Percentiles rank a stretch among this genome's conserved stretches.
Conservation (phyloP, 176 grass and related monocot genomes). For the Tuctoria greenei region DNA sequence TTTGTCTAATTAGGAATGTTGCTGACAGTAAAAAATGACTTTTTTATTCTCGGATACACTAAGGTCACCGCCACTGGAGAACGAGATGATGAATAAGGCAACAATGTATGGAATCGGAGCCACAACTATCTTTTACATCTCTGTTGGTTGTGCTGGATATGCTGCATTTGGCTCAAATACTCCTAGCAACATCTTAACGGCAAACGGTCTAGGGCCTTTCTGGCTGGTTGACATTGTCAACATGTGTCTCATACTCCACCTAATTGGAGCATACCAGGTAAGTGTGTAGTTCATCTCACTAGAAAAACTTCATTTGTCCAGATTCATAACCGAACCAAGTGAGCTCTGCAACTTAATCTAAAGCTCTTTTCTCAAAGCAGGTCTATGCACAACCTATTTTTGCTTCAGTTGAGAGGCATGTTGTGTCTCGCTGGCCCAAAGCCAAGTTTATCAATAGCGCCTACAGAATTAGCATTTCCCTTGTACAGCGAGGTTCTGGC, state of each 20-base stretch:
- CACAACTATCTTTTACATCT: conserved; percentile 76
- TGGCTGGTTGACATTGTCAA: conserved; percentile 78
- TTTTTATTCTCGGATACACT: conserved; percentile 56
- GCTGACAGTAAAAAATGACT: background rate
- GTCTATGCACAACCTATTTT: conserved; percentile 78
- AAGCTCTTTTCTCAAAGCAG: conserved; percentile 24
- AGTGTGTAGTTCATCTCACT: background rate
- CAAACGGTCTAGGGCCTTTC: conserved; percentile 52
- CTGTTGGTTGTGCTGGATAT: conserved; percentile 68
- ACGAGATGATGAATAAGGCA: conserved; percentile 81
- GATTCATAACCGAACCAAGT: background rate
- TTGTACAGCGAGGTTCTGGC: conserved; percentile 30
- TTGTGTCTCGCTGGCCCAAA: conserved; percentile 53
- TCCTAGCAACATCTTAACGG: conserved; percentile 75
- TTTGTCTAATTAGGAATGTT: background rate
- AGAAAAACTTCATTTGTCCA: background rate
- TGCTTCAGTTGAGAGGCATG: conserved; percentile 48
- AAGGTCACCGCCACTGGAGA: conserved; percentile 62
- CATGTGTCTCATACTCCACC: conserved; percentile 72
- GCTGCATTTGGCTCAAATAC: conserved; percentile 63
- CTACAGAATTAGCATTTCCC: conserved; percentile 49
- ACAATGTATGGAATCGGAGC: conserved; percentile 65
- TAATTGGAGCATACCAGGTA: conserved; percentile 84
- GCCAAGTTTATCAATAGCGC: conserved; percentile 68
- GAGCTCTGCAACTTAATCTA: conserved; percentile 16